These are phyloP conservation scores for Monilinia aucupariae DNA, from an alignment of 2,329 filamentous ascomycete species.

Conservation along the genomic window DNA sequence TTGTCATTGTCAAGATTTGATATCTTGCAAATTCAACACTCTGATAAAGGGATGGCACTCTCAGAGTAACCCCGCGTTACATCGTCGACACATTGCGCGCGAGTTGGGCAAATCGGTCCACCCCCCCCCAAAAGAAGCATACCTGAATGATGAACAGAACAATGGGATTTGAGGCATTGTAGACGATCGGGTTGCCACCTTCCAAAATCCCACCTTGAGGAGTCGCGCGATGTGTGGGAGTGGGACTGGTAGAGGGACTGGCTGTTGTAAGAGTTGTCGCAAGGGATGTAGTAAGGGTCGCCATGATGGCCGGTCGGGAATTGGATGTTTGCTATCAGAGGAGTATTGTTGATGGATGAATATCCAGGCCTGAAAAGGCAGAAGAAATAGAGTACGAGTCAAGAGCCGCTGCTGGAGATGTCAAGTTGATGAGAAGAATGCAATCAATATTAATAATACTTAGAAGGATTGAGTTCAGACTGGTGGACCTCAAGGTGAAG, in stretches of 20 bases:
- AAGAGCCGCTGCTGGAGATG: too few species aligned
- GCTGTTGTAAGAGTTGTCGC: constrained; percentile 10
- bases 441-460: background rate
- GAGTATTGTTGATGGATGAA: background rate
- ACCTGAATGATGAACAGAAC: constrained; percentile 66
- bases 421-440: background rate
- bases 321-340: background rate
- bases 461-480: too few species aligned
- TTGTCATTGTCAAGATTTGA: background rate
- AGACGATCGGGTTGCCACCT: constrained; percentile 54
- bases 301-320: background rate
- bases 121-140: constrained; percentile 20
- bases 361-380: background rate
- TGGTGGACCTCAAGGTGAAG: background rate
- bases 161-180: constrained; percentile 59
- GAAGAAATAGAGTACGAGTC: too few species aligned
- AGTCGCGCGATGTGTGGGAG: constrained; percentile 22
- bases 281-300: constrained; percentile 6
- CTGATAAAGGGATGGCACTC: background rate
- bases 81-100: background rate
- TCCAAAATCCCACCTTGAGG: constrained; percentile 61
- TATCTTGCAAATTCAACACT: background rate
- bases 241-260: constrained; percentile 21
- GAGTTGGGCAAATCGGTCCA: background rate
- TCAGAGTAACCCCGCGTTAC: background rate